These are phyloP conservation scores for Cladorrhinum sp. DNA, from an alignment of 2,329 filamentous ascomycete species.

Conservation along the genomic window DNA sequence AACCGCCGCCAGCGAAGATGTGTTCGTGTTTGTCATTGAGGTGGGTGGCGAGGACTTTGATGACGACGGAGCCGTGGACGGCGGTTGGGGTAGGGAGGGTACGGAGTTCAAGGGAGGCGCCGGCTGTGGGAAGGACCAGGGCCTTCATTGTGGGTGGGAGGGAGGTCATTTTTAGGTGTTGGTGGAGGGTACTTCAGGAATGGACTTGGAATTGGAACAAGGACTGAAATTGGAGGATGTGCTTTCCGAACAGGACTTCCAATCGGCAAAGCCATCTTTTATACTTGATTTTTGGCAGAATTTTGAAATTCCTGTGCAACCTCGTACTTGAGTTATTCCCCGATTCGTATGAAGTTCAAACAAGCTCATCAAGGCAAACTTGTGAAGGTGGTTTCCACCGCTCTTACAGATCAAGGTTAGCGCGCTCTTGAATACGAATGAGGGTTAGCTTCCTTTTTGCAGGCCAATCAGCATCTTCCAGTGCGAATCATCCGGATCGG, in stretches of 20 bases:
- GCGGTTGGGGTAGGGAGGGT: conserved; percentile 18
- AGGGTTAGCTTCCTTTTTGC: conserved; percentile 16
- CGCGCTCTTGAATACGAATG: conserved; percentile 13
- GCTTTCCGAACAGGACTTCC: not conserved
- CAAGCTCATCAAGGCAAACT: not conserved
- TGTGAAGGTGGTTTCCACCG: not conserved
- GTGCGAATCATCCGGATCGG: too few species aligned
- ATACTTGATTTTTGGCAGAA: too few species aligned
- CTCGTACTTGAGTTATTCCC: not conserved
- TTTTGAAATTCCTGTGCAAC: too few species aligned
- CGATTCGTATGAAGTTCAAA: not conserved
- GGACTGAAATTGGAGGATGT: not conserved
- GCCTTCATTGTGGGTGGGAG: conserved; percentile 24
- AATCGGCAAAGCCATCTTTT: too few species aligned
- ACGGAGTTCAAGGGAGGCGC: conserved; percentile 15
- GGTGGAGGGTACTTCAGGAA: not conserved
- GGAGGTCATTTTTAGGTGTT: not conserved
- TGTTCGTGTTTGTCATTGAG: not conserved
- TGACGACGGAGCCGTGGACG: conserved; percentile 18
- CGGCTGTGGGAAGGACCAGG: conserved; percentile 12
- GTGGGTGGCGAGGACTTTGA: conserved; percentile 19
- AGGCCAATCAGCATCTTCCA: conserved; percentile 2
- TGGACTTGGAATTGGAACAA: too few species aligned
- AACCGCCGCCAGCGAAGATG: conserved; percentile 15
- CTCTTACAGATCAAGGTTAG: conserved; percentile 9